A percentile compares a stretch with the other conserved stretches of the same genome.
phyloP scores from a whole-genome alignment of 768 basidiomycete species.

The Boletus patriciae region DNA sequence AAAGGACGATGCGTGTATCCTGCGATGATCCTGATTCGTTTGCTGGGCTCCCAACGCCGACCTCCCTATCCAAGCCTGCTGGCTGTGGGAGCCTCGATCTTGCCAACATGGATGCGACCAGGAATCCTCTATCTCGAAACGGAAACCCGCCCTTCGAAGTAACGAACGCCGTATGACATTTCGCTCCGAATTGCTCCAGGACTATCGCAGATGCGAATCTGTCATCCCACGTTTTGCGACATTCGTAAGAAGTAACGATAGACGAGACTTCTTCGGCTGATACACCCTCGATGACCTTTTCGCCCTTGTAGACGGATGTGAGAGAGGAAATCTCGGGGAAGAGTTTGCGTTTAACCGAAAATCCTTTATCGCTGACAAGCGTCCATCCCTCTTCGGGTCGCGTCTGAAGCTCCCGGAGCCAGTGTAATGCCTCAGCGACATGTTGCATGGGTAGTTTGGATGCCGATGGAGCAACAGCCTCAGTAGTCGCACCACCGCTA shows the following conservation, averaged over 20 bases:
- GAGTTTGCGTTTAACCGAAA: conserved; percentile 74
- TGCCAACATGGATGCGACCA: conserved; percentile 76
- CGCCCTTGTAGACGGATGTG: conserved; percentile 83
- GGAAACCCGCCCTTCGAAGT: conserved; percentile 82
- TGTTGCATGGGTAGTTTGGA: conserved; percentile 75
- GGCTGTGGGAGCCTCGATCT: conserved; percentile 44
- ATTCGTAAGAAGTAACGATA: conserved; percentile 66
- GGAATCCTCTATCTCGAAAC: conserved; percentile 87
- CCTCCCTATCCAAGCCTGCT: conserved; percentile 42
- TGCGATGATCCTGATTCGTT: conserved; percentile 36
- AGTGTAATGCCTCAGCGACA: conserved; percentile 78
- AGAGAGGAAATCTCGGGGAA: conserved; percentile 73
- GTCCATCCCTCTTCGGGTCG: conserved; percentile 69
- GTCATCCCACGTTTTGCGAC: conserved; percentile 85
- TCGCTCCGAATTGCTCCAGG: conserved; percentile 77
- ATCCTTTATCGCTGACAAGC: conserved; percentile 69
- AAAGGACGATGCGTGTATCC: conserved; percentile 62
- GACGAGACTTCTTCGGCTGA: conserved; percentile 89
- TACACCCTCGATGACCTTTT: conserved; percentile 90
- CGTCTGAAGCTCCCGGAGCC: conserved; percentile 71
- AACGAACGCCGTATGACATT: conserved; percentile 68
- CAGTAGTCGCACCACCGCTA: conserved; percentile 33
- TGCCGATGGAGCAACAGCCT: conserved; percentile 46
- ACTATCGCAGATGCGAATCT: conserved; percentile 67
- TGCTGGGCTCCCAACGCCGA: conserved; percentile 24